A percentile compares a stretch with the other conserved stretches of the same genome.
phyloP scores from a whole-genome alignment of 768 basidiomycete species.

The Termitomyces heimii region DNA sequence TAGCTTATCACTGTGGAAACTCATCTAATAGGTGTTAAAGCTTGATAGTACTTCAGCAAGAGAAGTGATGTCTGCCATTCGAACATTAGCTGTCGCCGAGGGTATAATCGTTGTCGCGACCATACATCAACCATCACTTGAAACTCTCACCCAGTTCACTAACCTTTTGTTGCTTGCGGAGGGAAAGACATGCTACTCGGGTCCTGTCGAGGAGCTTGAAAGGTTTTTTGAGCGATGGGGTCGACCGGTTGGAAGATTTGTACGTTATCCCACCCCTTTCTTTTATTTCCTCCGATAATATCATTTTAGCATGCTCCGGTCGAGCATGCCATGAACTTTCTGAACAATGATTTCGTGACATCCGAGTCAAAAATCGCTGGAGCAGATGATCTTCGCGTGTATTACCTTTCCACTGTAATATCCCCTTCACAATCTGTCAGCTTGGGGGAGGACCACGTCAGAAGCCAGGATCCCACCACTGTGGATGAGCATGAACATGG shows the following conservation, averaged over 20 bases:
- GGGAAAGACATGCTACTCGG: slow-evolving; percentile 40
- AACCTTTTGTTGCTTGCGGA: slow-evolving; percentile 51
- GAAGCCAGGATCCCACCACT: not conserved
- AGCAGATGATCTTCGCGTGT: slow-evolving; percentile 26
- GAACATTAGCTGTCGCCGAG: slow-evolving; percentile 36
- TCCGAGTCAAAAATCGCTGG: slow-evolving; percentile 13
- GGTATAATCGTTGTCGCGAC: slow-evolving; percentile 56
- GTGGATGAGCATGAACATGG: slow-evolving; percentile 15
- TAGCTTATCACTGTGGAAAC: not conserved
- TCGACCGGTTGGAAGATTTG: slow-evolving; percentile 28
- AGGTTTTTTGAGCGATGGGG: slow-evolving; percentile 35
- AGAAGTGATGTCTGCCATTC: slow-evolving; percentile 38
- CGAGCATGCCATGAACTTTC: slow-evolving; percentile 55
- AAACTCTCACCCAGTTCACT: slow-evolving; percentile 56
- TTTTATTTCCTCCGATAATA: slow-evolving; percentile 1
- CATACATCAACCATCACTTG: slow-evolving; percentile 63
- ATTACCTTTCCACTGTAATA: slow-evolving; percentile 22
- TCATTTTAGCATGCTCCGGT: slow-evolving; percentile 41
- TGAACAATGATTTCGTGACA: slow-evolving; percentile 40
- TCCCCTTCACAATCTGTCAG: not conserved
- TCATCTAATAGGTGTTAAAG: slow-evolving; percentile 12
- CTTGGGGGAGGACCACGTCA: not conserved
- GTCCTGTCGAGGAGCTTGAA: slow-evolving; percentile 34
- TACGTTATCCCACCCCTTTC: slow-evolving; percentile 10
- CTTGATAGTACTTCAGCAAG: slow-evolving; percentile 43